Evolutionary conservation across 306 rosid species (phyloP).

Genomic region (Cucumis hystrix): DNA sequence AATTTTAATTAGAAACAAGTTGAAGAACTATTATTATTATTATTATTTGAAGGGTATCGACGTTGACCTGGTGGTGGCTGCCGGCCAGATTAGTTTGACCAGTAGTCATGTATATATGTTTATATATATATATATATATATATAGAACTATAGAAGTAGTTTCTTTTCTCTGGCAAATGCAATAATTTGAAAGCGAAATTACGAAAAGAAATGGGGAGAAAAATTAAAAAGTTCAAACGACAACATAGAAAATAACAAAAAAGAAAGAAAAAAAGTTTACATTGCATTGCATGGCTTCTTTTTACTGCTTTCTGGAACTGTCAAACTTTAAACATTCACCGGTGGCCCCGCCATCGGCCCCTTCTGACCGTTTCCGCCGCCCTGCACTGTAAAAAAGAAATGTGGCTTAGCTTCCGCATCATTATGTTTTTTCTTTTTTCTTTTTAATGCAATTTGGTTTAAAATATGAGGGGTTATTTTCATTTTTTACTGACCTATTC

Average conservation of each 20-base stretch:
- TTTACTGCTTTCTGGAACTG: neutral
- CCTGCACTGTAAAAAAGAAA: neutral
- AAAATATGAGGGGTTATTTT: neutral
- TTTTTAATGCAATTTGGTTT: neutral
- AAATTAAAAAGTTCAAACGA: neutral
- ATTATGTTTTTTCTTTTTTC: neutral
- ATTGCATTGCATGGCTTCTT: neutral
- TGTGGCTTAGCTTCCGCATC: neutral
- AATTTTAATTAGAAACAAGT: too few species aligned
- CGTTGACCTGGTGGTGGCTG: constrained; percentile 1
- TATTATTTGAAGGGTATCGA: neutral
- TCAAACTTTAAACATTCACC: neutral
- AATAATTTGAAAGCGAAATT: constrained; percentile 8
- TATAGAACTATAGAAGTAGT: too few species aligned
- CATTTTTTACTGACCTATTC: neutral
- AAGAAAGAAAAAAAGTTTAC: neutral
- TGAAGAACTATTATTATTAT: neutral
- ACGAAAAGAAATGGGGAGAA: neutral
- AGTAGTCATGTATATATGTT: neutral
- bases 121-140: neutral
- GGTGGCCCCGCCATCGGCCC: neutral
- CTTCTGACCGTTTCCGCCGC: neutral
- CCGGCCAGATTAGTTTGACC: constrained; percentile 2
- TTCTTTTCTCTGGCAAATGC: neutral
- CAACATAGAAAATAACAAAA: constrained; percentile 6